Base-by-base conservation (phyloP, 2,329 filamentous ascomycete genomes). In the Magnaporthales sp. region DNA sequence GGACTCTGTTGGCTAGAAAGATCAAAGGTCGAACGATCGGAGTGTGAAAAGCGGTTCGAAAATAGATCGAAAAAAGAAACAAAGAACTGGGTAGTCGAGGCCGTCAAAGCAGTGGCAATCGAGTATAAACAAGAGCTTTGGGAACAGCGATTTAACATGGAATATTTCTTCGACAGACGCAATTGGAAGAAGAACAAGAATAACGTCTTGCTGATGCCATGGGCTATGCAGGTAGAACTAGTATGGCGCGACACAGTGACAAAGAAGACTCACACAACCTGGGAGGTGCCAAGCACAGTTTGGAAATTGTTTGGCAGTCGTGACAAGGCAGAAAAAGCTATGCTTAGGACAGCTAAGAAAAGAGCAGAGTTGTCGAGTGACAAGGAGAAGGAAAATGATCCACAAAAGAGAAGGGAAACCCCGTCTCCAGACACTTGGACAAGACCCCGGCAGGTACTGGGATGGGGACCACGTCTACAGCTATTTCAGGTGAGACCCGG, bases 81-180 rank as follows among this genome's bases (percentile, higher is more conserved):
- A 22, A 9, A 58, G 54, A 58, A 58, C 19, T 58, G 54, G 54
- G 19, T 26, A 58, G n/a, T 58, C n/a, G 22, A 58, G 54, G 54
- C n/a, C 54, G 54, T 58, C 54, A 58, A 24, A 58, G 54, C 54
- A 58, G 54, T 58, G 54, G 54, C 54, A 58, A 58, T 58, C 22
- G 22, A 58, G 22, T 58, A 58, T 24, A 58, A 58, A 24, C 9
- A 11, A 58, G 22, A 24, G 24, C n/a, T 22, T 54, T n/a, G 5
- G 22, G 22, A 54, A 54, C 46, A 54, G 13, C 46, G 46, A 13
- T 54, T 54, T 13, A 24, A 54, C 22, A 54, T 54, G 46, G 19
- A 13, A n/a, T 54, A 54, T 54, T 54, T 54, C 46, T 54, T 24
- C 24, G 24, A 58, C n/a, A 58, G 24, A 58, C 10, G 24, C 54